A percentile compares a stretch with the other conserved stretches of the same genome.
Conservation (phyloP, 2,329 filamentous ascomycete species). For the Scortechinia acanthostroma region DNA sequence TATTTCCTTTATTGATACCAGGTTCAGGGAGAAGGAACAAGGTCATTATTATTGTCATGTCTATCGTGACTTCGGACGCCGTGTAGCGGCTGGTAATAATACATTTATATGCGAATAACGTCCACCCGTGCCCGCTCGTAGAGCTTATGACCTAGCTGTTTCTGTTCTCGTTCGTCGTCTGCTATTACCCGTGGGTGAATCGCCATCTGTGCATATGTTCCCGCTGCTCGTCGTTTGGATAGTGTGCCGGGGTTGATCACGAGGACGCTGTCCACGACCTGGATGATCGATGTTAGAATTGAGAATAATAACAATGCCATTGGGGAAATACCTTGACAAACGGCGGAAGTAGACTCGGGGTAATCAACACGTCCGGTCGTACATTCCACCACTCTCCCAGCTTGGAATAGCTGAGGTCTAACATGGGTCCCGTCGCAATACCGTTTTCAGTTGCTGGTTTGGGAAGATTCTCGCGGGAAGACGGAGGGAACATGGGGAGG, state of each 20-base stretch:
- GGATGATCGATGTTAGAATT: conserved; percentile 3
- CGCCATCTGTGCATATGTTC: conserved; percentile 77
- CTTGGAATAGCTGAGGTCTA: conserved; percentile 80
- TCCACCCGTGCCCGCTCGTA: conserved; percentile 82
- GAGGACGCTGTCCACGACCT: conserved; percentile 87
- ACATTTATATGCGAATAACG: conserved; percentile 64
- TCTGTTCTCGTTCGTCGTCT: conserved; percentile 44
- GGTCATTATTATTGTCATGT: too few relatives aligned
- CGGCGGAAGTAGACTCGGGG: conserved; percentile 75
- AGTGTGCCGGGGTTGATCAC: conserved; percentile 84
- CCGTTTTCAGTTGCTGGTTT: conserved; percentile 54
- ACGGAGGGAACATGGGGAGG: conserved; percentile 80
- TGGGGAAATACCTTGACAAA: conserved; percentile 74
- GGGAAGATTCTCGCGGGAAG: conserved; percentile 59
- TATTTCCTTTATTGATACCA: too few relatives aligned
- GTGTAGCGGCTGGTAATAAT: neutral
- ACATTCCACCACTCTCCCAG: conserved; percentile 85
- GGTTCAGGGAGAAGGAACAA: too few relatives aligned
- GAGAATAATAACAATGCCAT: conserved; percentile 1
- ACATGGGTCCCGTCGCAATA: conserved; percentile 63
- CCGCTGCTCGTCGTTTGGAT: conserved; percentile 76
- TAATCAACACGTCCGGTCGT: conserved; percentile 74
- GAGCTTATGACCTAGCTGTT: conserved; percentile 63
- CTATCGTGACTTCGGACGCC: too few relatives aligned
- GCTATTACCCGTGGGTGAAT: conserved; percentile 52